phyloP scores from a whole-genome alignment of 2,329 filamentous ascomycete genomes.

The Claviceps sorghi region DNA sequence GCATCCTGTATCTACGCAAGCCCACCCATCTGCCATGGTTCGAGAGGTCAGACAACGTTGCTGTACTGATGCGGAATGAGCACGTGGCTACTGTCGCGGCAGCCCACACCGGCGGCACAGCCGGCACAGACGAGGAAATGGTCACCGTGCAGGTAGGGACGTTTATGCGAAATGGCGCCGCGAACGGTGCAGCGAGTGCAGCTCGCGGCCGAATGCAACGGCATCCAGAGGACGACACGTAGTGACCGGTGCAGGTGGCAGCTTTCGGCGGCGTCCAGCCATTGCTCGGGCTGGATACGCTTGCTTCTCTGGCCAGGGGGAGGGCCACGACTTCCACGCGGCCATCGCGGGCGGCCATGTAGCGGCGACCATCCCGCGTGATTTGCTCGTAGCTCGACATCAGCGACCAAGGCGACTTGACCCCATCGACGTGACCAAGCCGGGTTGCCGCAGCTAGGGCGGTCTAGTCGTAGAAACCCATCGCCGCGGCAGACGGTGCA shows the following conservation, averaged over 20 bases:
- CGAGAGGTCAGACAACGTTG: neutral
- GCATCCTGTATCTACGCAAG: no score
- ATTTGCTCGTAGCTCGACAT: constrained; percentile 2
- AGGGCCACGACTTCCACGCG: constrained; percentile 3
- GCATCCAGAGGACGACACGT: constrained; percentile 5
- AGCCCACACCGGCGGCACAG: neutral
- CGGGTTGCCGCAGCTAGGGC: constrained; percentile 6
- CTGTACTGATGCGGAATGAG: constrained; percentile 2
- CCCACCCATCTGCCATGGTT: no score
- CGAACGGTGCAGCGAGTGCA: constrained; percentile 6
- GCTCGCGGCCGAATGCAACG: constrained; percentile 8
- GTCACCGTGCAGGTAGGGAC: constrained; percentile 6
- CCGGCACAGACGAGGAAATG: constrained; percentile 7
- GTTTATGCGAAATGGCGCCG: constrained; percentile 1
- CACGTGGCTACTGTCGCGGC: constrained; percentile 2
- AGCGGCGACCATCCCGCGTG: constrained; percentile 7
- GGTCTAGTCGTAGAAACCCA: constrained; percentile 24
- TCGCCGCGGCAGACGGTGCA: constrained; percentile 50
- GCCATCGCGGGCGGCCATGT: constrained; percentile 7
- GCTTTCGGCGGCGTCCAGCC: constrained; percentile 7
- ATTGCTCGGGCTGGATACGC: constrained; percentile 1
- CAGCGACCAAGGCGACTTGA: constrained; percentile 4
- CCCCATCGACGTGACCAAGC: constrained; percentile 2
- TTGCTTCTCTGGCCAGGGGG: constrained; percentile 4
- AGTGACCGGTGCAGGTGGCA: constrained; percentile 4